Evolutionary conservation across 2,329 filamentous ascomycete genomes (phyloP), one percentile per base, ranked within the genome.

Genomic region (Sporothrix phasma): DNA sequence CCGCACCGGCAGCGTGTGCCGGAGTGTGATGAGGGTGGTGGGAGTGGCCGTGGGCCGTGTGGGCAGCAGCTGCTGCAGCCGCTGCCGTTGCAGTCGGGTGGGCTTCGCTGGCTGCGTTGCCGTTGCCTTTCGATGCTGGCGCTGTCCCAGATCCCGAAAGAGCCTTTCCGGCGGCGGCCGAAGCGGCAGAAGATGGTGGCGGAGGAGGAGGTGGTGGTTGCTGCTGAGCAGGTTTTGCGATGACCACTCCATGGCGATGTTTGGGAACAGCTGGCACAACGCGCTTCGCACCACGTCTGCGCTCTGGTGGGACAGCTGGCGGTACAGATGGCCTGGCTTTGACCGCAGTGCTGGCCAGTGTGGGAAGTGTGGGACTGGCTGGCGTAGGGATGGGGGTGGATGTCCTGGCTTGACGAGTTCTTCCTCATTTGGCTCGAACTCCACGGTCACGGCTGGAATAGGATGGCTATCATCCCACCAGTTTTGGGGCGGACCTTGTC

Each of bases 221-320:
- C 19, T 54, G 43, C 22, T 24, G 63, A 41, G 19, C 34, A 43
- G 70, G 61, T 45, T 69, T 70, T 56, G 74, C 72, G 11, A 39
- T n/a, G 1, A 80, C 80, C 4, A 77, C 73, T 7, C 83, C 83
- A 65, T 85, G 82, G 2, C 80, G 76, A 66, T 85, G 82, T 69
- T 76, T 82, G 1, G 83, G 83, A 22, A 86, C 80, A 54, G 78
- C 79, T 2, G 83, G 83, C 4, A 83, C 72, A 2, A 76, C 76
- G 68, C 79, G 82, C 71, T 79, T 82, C 7, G 76, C 69, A 65
- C 34, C 71, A 63, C 11, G 63, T 60, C 37, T 62, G 43, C 61
- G 60, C 65, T 71, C n/a, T 6, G 61, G 61, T 17, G 64, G 61
- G 19, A 43, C 22, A 3, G 61, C 22, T 4, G 54, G 46, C 26